phyloP scores from a whole-genome alignment of 2,329 filamentous ascomycete genomes.

The Trichoderma koningii region DNA sequence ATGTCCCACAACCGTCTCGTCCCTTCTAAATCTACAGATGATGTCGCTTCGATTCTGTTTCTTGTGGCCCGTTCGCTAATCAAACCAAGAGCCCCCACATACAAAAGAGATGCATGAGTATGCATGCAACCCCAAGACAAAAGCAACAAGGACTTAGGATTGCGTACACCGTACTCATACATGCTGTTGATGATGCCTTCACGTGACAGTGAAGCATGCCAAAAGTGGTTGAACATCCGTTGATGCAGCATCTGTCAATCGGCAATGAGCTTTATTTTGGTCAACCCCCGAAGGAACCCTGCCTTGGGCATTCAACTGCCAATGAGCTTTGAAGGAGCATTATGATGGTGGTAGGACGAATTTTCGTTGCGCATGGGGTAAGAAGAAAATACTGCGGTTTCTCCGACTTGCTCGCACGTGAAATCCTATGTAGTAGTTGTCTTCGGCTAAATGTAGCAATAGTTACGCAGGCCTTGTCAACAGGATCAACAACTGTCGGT shows the following conservation, averaged over 20 bases:
- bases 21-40: neutral
- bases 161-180: too few relatives aligned
- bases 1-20: too few relatives aligned
- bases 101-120: too few relatives aligned
- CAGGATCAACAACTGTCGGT: neutral
- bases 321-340: neutral
- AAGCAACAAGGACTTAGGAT: too few relatives aligned
- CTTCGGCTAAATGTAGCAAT: neutral
- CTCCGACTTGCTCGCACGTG: too few relatives aligned
- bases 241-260: neutral
- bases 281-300: neutral
- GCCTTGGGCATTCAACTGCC: neutral
- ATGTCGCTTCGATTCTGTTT: neutral
- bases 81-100: neutral
- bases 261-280: constrained; percentile 1
- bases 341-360: neutral
- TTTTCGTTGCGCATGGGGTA: too few relatives aligned
- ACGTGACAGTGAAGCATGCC: neutral
- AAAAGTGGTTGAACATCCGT: neutral
- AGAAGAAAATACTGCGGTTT: too few relatives aligned
- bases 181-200: too few relatives aligned
- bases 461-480: neutral
- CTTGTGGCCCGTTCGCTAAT: neutral
- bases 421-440: too few relatives aligned
- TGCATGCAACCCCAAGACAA: too few relatives aligned